Evolutionary conservation across 441 rosid genomes (phyloP).

Genomic region (Sinapis alba): DNA sequence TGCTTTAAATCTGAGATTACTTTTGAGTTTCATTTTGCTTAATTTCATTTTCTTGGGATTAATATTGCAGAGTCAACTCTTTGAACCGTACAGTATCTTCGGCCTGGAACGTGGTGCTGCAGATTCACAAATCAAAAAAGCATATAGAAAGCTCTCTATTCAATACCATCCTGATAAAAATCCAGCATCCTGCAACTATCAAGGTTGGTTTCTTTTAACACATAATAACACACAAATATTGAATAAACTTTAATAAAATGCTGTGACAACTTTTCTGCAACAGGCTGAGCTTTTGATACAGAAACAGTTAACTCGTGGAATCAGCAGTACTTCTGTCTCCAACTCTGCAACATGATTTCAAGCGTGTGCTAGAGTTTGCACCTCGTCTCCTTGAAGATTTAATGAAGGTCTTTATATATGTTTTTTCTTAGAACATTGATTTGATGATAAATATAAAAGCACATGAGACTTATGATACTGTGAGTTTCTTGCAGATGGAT

Average conservation of each 20-base stretch:
- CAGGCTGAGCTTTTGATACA: conserved; percentile 93
- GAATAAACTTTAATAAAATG: neutral
- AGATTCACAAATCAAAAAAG: conserved; percentile 88
- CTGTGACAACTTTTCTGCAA: conserved; percentile 2
- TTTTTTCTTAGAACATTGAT: neutral
- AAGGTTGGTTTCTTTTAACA: conserved; percentile 52
- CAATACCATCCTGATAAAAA: conserved; percentile 98
- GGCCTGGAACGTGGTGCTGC: conserved; percentile 81
- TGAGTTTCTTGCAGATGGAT: conserved; percentile 69
- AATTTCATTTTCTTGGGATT: conserved; percentile 33
- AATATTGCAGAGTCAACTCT: conserved; percentile 68
- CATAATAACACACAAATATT: conserved; percentile 4
- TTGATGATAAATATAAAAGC: too few species aligned
- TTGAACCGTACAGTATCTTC: conserved; percentile 89
- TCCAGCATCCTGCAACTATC: conserved; percentile 81
- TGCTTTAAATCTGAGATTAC: neutral
- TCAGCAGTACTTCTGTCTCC: conserved; percentile 66
- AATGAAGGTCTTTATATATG: conserved; percentile 68
- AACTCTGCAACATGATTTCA: conserved; percentile 71
- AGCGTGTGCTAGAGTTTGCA: conserved; percentile 81
- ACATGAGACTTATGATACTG: too few species aligned
- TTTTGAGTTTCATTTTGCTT: conserved; percentile 5
- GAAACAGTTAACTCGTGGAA: conserved; percentile 81
- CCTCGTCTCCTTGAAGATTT: conserved; percentile 95
- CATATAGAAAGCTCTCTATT: conserved; percentile 84